Evolutionary conservation across 2,329 filamentous ascomycete genomes (phyloP), one percentile per base, ranked within the genome.

Genomic region (Scleromitrula shiraiana): DNA sequence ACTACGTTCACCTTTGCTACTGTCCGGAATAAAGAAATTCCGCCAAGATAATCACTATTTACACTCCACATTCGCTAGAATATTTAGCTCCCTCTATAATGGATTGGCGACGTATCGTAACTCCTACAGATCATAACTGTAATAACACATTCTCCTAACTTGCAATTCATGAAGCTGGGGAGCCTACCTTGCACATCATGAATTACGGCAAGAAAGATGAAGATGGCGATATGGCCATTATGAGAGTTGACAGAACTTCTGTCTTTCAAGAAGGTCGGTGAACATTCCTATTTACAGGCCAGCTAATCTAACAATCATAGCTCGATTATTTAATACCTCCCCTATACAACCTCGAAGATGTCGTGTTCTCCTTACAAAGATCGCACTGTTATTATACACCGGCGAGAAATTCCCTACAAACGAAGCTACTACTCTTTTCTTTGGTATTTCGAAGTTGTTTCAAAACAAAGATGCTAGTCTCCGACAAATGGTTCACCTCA

Each of bases 121-220:
- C 39, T 35, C 29, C 40, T 37, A 39, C 38, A 46, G 27, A 47
- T 37, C 44, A 47, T 27, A 35, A 49, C 40, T 46, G 19, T 30
- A 50, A 23, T 23, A 50, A 30, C 27, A 44, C 52, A 58, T 57
- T 38, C 47, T 43, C 49, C 61, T 35, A 20, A 47, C 17, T 33
- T 41, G 59, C 58, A 57, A 63, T 62, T 62, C 57, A 58, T 64
- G 61, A 63, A 58, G 61, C 62, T 64, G 62, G 53, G 60, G 59
- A 63, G 60, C 57, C 47, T 36, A 58, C 56, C 59, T 57, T 55
- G 26, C 46, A 52, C 73, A 81, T 60, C 65, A 95, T 95, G 90
- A 93, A 85, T 72, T 95, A 93, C 80, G 84, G 91, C 76, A 98
- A 98, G 76, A 97, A 95, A 77, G 91, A 98, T 70, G 93, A 97